phyloP scores from a whole-genome alignment of 2,329 filamentous ascomycete species.

The Geosmithia morbida region DNA sequence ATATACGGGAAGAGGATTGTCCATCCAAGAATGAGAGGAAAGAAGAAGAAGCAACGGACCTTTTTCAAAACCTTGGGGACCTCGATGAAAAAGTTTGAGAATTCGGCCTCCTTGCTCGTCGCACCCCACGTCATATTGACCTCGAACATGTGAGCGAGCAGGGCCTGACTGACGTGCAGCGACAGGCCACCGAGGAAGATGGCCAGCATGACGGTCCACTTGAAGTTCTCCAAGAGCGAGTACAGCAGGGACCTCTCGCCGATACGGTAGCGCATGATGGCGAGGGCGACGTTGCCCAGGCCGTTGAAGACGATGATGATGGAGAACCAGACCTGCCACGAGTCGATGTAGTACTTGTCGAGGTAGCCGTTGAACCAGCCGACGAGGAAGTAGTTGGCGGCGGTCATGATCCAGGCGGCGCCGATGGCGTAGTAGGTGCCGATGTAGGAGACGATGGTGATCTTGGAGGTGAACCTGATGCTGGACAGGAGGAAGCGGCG shows the following conservation, averaged over 20 bases:
- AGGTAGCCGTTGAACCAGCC: conserved; percentile 67
- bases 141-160: conserved; percentile 72
- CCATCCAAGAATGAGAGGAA: too few relatives aligned
- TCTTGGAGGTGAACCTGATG: conserved; percentile 62
- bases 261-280: conserved; percentile 57
- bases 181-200: conserved; percentile 75
- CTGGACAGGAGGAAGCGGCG: conserved; percentile 56
- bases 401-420: conserved; percentile 60
- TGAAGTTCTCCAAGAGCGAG: conserved; percentile 49
- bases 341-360: conserved; percentile 69
- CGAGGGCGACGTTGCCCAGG: conserved; percentile 57
- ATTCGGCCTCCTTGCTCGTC: conserved; percentile 69
- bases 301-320: conserved; percentile 68
- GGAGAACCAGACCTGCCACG: conserved; percentile 68
- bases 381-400: conserved; percentile 60
- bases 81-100: conserved; percentile 75
- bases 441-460: conserved; percentile 64
- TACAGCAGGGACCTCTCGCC: conserved; percentile 47
- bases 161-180: conserved; percentile 66
- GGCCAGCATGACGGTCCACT: conserved; percentile 59
- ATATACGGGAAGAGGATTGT: too few relatives aligned
- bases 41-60: conserved; percentile 33
- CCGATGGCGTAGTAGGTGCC: conserved; percentile 71
- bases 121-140: conserved; percentile 79
- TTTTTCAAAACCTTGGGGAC: conserved; percentile 64